Conservation (phyloP, 2,329 filamentous ascomycete genomes). For the Penicillium sumatraense region DNA sequence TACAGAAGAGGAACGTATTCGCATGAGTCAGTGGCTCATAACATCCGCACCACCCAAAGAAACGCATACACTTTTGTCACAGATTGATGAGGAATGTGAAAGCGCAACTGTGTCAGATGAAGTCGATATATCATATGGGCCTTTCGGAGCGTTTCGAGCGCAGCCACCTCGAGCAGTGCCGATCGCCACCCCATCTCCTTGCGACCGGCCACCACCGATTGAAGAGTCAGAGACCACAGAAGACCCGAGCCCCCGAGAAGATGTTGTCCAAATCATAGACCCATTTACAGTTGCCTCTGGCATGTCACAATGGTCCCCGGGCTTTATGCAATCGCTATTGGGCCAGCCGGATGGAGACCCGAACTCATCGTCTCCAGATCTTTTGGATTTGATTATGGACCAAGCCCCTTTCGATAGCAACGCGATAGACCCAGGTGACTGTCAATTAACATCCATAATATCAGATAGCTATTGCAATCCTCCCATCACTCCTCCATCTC, state of each 20-base stretch:
- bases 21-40: constrained; percentile 43
- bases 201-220: background rate
- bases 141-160: constrained; percentile 18
- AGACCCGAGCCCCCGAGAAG: constrained; percentile 6
- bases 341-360: constrained; percentile 6
- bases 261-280: background rate
- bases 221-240: constrained; percentile 2
- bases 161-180: background rate
- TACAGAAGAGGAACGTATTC: constrained; percentile 40
- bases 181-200: background rate
- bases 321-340: constrained; percentile 19
- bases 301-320: constrained; percentile 15
- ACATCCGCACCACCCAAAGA: constrained; percentile 34
- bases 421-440: background rate
- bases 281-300: background rate
- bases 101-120: background rate
- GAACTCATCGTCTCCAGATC: constrained; percentile 10
- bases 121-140: constrained; percentile 13
- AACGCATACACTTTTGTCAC: constrained; percentile 19
- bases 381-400: constrained; percentile 12
- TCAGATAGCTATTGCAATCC: constrained; percentile 11
- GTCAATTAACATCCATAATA: background rate
- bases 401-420: background rate
- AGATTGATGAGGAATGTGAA: constrained; percentile 38
- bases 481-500: background rate